Percentiles rank a stretch among this genome's conserved stretches.
These are phyloP conservation scores for Mycena capillaripes DNA, from an alignment of 768 basidiomycete genomes.

Conservation along the genomic window DNA sequence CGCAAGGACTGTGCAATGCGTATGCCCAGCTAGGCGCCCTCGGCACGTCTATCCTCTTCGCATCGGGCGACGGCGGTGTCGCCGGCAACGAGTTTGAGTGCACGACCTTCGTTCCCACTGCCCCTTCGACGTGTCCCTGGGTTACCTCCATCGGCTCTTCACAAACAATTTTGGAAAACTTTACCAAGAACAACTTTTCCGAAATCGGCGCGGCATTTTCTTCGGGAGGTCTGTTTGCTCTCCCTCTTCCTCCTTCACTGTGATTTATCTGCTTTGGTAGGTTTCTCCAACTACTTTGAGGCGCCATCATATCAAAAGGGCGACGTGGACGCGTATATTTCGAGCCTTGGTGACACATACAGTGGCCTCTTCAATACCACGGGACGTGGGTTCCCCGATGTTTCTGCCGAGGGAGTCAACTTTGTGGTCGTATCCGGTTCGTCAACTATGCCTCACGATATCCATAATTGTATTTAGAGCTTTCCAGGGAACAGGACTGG, in stretches of 20 bases:
- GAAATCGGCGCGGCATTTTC: slow-evolving; percentile 23
- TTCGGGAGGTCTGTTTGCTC: slow-evolving; percentile 8
- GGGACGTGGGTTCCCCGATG: slow-evolving; percentile 36
- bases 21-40: slow-evolving; percentile 63
- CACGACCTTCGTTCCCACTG: slow-evolving; percentile 28
- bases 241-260: background rate
- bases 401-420: slow-evolving; percentile 31
- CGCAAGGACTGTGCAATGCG: slow-evolving; percentile 53
- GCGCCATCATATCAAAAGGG: slow-evolving; percentile 50
- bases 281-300: slow-evolving; percentile 56
- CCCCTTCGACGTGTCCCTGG: slow-evolving; percentile 39
- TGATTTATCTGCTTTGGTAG: slow-evolving; percentile 42
- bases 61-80: slow-evolving; percentile 64
- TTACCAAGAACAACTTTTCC: slow-evolving; percentile 25
- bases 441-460: background rate
- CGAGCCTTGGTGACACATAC: slow-evolving; percentile 32
- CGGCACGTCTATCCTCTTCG: slow-evolving; percentile 60
- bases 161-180: slow-evolving; percentile 32
- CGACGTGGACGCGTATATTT: slow-evolving; percentile 46
- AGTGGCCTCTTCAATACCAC: slow-evolving; percentile 34
- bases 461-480: background rate
- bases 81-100: slow-evolving; percentile 41
- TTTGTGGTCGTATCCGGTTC: slow-evolving; percentile 22
- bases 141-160: slow-evolving; percentile 42
- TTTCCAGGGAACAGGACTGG: slow-evolving; percentile 4